A percentile compares a stretch with the other conserved stretches of the same genome.
phyloP scores from a whole-genome alignment of 352 stramenopile genomes.

The Phytophthora syringae region DNA sequence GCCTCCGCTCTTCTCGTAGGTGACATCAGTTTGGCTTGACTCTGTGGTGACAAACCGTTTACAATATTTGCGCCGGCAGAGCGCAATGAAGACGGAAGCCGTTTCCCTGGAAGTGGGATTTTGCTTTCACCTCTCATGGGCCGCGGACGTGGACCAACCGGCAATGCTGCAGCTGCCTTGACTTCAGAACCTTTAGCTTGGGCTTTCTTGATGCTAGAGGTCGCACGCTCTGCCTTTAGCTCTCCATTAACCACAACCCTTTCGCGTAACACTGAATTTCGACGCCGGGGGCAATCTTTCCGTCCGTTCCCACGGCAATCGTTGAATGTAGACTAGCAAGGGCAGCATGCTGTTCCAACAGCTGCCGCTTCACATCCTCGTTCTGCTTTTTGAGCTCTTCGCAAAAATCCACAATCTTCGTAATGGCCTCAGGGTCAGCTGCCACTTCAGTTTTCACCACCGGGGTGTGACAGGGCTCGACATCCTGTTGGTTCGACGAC shows the following conservation, averaged over 20 bases:
- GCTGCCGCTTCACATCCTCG: slow-evolving; percentile 59
- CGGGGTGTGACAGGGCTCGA: not conserved
- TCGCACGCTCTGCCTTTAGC: not conserved
- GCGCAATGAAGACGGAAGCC: slow-evolving; percentile 5
- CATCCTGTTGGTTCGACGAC: slow-evolving; percentile 23
- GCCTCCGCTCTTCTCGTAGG: not conserved
- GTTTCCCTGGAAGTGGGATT: slow-evolving; percentile 36
- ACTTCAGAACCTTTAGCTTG: not conserved
- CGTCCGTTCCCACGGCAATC: slow-evolving; percentile 4
- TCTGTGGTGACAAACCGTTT: not conserved
- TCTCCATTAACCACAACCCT: not conserved
- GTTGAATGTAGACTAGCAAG: slow-evolving; percentile 41
- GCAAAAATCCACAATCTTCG: slow-evolving; percentile 62
- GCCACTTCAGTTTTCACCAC: slow-evolving; percentile 1
- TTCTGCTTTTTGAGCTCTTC: slow-evolving; percentile 66
- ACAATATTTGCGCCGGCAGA: slow-evolving; percentile 23
- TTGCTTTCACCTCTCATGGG: slow-evolving; percentile 37
- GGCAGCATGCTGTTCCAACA: slow-evolving; percentile 52
- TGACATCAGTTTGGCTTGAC: not conserved
- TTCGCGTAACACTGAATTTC: not conserved
- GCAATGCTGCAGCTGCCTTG: slow-evolving; percentile 2
- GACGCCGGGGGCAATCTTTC: not conserved
- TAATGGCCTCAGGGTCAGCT: slow-evolving; percentile 36
- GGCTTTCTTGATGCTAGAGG: not conserved
- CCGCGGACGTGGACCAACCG: slow-evolving; percentile 21